These are phyloP conservation scores for Pichia kluyveri DNA, from an alignment of 805 yeast genomes.

Conservation along the genomic window DNA sequence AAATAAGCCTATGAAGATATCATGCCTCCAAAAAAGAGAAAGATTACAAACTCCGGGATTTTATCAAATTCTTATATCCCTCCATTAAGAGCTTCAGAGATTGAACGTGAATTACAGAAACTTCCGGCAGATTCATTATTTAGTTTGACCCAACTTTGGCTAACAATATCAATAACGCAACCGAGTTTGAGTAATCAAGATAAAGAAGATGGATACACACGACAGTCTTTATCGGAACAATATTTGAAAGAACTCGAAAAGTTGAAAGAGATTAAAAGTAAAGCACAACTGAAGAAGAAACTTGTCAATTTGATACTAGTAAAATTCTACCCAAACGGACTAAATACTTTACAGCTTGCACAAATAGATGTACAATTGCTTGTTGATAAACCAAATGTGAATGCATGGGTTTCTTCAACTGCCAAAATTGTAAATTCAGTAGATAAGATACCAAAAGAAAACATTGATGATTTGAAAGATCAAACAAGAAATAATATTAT, in stretches of 20 bases:
- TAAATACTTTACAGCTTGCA: conserved; percentile 58
- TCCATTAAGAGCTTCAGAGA: conserved; percentile 15
- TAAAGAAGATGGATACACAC: conserved; percentile 13
- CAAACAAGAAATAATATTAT: conserved; percentile 9
- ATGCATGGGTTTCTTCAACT: conserved; percentile 40
- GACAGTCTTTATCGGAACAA: conserved; percentile 11
- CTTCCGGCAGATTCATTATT: conserved; percentile 23
- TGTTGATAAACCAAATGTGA: conserved; percentile 45
- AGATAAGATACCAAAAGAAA: background rate
- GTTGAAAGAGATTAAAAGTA: conserved; percentile 5
- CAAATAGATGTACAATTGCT: conserved; percentile 61
- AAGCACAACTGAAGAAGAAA: conserved; percentile 19
- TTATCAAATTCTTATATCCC: conserved; percentile 28
- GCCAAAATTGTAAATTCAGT: conserved; percentile 27
- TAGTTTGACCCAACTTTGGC: conserved; percentile 26
- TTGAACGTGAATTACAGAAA: conserved; percentile 19
- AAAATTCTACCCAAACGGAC: conserved; percentile 46
- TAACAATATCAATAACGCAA: conserved; percentile 23
- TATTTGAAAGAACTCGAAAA: conserved; percentile 8
- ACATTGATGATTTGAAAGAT: conserved; percentile 8
- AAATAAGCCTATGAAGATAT: no score
- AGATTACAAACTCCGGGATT: conserved; percentile 16
- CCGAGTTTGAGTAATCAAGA: conserved; percentile 18
- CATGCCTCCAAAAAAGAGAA: background rate
- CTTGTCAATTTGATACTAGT: conserved; percentile 37